phyloP scores from a whole-genome alignment of 2,329 filamentous ascomycete genomes.

The Ophiostoma angusticollis region DNA sequence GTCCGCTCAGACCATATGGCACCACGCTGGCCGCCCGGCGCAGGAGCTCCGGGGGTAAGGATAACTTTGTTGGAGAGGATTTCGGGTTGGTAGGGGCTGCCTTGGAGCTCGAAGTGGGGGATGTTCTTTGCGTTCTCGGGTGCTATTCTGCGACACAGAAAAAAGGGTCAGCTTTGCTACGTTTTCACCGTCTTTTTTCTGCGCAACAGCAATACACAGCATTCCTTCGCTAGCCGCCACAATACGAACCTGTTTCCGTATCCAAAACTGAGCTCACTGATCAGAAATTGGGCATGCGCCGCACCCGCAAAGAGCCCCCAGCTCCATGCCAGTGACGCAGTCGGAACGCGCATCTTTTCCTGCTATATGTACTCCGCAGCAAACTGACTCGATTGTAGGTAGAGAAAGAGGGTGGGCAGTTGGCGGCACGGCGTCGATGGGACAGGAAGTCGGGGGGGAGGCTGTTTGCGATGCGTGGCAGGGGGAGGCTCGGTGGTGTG shows the following conservation, averaged over 20 bases:
- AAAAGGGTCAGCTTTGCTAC: background rate
- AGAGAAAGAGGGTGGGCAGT: no score
- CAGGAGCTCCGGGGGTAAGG: slow-evolving; percentile 73
- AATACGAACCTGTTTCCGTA: slow-evolving; percentile 50
- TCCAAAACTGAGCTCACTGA: slow-evolving; percentile 68
- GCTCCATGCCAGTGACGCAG: slow-evolving; percentile 12
- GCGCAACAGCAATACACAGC: background rate
- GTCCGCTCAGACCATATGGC: slow-evolving; percentile 63
- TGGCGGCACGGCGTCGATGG: no score
- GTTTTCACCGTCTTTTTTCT: background rate
- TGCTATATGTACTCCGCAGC: background rate
- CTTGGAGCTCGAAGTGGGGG: slow-evolving; percentile 42
- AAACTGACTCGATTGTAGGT: no score
- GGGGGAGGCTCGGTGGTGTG: background rate
- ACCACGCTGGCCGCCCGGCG: slow-evolving; percentile 73
- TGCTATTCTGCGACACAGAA: slow-evolving; percentile 55
- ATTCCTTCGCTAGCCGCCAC: no score
- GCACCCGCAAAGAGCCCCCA: slow-evolving; percentile 20
- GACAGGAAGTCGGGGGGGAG: no score
- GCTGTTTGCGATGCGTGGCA: no score
- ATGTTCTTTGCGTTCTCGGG: slow-evolving; percentile 40
- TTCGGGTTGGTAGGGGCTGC: slow-evolving; percentile 43
- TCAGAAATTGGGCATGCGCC: slow-evolving; percentile 50
- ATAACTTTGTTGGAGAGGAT: slow-evolving; percentile 81
- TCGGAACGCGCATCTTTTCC: slow-evolving; percentile 11